Base-by-base conservation (phyloP, 1,139 yeast species). In the Candida dubliniensis region DNA sequence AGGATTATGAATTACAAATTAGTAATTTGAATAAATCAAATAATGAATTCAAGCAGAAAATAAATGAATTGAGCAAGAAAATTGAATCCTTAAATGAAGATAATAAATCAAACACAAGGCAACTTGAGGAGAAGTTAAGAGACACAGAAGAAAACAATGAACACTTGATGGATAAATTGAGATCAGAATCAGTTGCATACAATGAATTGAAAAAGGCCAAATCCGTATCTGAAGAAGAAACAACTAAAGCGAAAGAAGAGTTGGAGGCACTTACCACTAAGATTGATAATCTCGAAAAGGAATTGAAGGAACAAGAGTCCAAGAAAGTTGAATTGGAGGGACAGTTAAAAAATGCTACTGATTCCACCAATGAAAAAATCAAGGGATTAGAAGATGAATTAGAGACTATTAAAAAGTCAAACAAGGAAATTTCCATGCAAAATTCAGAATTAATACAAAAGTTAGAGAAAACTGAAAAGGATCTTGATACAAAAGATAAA, bases 181-280 rank as follows among this genome's bases (percentile, higher is more conserved):
- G 77, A 40, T 59, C 77, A 5, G 81, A 81, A 8, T 78, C 79
- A 1, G 59, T 62, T 9, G 69, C 75, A 1, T 67, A 72, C 42
- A 78, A 70, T 53, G 74, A 64, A 10, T 45, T 76, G 46, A 74
- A 69, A 46, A 45, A 46, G 3, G 57, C 61, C 3, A 63, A 66
- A 44, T 9, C 46, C 2, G 49, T 49, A 2, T 39, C 55, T 1
- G 63, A 60, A 3, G 48, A 45, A 13, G 53, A 57, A 18, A 32
- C 47, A 10, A 47, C 36, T 9, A 40, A 40, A 12, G 34, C 23
- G 7, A 46, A 45, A n/a, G 29, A 33, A 3, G 32, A 47, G 29
- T 29, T 47, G 33, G 44, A 27, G 15, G 56, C 57, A 7, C 47
- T 59, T 40, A 48, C 56, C 25, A 37, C 11, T 9, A 36, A 34